These are phyloP conservation scores for Ophiostoma perfectum DNA, from an alignment of 2,329 filamentous ascomycete genomes.

Conservation along the genomic window DNA sequence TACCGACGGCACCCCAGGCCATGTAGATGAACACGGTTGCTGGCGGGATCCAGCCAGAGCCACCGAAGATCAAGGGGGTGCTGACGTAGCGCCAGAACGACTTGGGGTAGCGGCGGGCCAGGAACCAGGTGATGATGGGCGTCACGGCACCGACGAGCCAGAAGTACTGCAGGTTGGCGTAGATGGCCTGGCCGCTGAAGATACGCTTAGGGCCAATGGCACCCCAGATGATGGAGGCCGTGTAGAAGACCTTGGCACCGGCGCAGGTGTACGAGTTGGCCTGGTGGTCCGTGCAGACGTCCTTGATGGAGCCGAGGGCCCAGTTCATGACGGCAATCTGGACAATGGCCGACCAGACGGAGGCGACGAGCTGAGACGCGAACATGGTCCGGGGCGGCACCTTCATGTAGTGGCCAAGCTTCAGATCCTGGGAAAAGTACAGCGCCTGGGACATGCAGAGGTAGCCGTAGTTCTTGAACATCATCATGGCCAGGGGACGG, in stretches of 20 bases:
- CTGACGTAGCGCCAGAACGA: conserved; percentile 60
- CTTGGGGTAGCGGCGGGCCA: conserved; percentile 57
- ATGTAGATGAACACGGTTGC: conserved; percentile 67
- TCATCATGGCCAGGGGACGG: conserved; percentile 65
- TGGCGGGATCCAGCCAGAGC: conserved; percentile 58
- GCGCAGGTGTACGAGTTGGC: conserved; percentile 54
- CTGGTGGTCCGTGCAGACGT: conserved; percentile 53
- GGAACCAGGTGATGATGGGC: conserved; percentile 58
- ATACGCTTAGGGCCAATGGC: conserved; percentile 66
- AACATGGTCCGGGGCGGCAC: conserved; percentile 60
- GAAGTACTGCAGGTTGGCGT: conserved; percentile 62
- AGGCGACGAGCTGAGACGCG: conserved; percentile 53
- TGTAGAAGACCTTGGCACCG: conserved; percentile 56
- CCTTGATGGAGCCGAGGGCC: conserved; percentile 56
- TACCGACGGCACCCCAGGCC: conserved; percentile 63
- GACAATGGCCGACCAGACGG: conserved; percentile 56
- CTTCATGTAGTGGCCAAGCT: conserved; percentile 70
- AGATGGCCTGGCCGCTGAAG: conserved; percentile 59
- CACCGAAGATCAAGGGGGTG: conserved; percentile 63
- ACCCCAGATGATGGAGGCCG: conserved; percentile 66
- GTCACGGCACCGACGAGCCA: conserved; percentile 61
- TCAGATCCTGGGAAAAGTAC: conserved; percentile 60
- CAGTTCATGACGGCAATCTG: conserved; percentile 63
- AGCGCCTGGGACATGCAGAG: conserved; percentile 62
- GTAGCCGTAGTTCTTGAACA: conserved; percentile 61